These are phyloP conservation scores for Globisporangium sylvaticum DNA, from an alignment of 352 stramenopile genomes.

Conservation along the genomic window DNA sequence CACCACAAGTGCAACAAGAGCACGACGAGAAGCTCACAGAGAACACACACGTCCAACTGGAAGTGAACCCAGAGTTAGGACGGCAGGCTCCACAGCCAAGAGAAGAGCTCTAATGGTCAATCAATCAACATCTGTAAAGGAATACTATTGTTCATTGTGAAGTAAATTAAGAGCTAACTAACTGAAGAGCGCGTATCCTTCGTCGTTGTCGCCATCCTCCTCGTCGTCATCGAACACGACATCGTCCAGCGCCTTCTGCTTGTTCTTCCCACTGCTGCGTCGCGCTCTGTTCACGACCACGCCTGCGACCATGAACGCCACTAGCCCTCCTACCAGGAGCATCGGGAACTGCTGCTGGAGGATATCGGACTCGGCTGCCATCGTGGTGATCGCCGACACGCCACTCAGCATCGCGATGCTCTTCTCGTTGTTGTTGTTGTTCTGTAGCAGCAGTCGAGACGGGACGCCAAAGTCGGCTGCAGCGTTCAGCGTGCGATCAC, in stretches of 20 bases:
- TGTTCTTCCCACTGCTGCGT: not conserved
- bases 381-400: not conserved
- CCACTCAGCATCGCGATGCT: not conserved
- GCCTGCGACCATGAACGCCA: not conserved
- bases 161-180: not conserved
- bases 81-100: not conserved
- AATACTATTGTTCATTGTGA: not conserved
- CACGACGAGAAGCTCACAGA: not conserved
- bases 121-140: not conserved
- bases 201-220: not conserved
- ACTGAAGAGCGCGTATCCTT: constrained; percentile 1
- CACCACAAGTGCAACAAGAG: too few species aligned
- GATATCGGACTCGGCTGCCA: not conserved
- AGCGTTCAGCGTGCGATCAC: not conserved
- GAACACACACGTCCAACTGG: not conserved
- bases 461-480: constrained; percentile 1
- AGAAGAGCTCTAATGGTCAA: not conserved
- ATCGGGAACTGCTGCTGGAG: not conserved
- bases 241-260: not conserved
- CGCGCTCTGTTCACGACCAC: not conserved
- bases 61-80: not conserved
- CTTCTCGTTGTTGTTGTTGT: not conserved
- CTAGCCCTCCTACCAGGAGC: not conserved
- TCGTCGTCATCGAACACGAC: not conserved
- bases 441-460: not conserved